phyloP scores from a whole-genome alignment of 2,329 filamentous ascomycete genomes.

The Xylariaceae sp. region DNA sequence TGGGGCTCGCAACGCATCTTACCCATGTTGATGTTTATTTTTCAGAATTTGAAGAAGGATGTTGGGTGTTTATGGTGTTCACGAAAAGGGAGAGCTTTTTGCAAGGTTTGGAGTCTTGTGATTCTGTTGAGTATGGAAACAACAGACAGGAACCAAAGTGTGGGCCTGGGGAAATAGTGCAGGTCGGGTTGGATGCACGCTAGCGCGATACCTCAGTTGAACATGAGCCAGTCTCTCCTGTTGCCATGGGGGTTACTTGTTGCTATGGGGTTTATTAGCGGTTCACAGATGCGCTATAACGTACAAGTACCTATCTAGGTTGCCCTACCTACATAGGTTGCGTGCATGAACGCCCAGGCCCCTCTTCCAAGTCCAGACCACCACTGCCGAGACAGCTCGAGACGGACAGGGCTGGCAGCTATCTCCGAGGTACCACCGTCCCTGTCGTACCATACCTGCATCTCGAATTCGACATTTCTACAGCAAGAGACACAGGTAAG shows the following conservation, averaged over 20 bases:
- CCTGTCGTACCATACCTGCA: neutral
- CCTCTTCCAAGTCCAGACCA: slow-evolving; percentile 8
- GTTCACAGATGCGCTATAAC: too few species aligned
- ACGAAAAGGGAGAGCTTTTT: slow-evolving; percentile 11
- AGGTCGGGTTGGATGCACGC: slow-evolving; percentile 15
- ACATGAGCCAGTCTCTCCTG: too few species aligned
- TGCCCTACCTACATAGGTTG: too few species aligned
- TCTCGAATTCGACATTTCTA: too few species aligned
- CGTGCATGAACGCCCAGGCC: slow-evolving; percentile 18
- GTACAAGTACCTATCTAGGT: too few species aligned
- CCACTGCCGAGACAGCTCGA: slow-evolving; percentile 1
- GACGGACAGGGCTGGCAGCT: neutral
- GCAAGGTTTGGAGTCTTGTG: too few species aligned
- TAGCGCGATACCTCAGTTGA: too few species aligned
- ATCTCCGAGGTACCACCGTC: slow-evolving; percentile 13
- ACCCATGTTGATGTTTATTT: slow-evolving; percentile 40
- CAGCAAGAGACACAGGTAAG: too few species aligned
- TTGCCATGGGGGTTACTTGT: neutral
- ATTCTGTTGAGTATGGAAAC: slow-evolving; percentile 9
- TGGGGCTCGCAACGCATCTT: slow-evolving; percentile 44
- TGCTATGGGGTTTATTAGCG: slow-evolving; percentile 12
- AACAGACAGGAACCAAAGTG: slow-evolving; percentile 7
- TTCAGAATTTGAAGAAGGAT: neutral
- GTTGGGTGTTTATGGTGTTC: too few species aligned
- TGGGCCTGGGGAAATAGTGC: slow-evolving; percentile 27